These are phyloP conservation scores for Stemphylium vesicarium DNA, from an alignment of 2,329 filamentous ascomycete species.

Conservation along the genomic window DNA sequence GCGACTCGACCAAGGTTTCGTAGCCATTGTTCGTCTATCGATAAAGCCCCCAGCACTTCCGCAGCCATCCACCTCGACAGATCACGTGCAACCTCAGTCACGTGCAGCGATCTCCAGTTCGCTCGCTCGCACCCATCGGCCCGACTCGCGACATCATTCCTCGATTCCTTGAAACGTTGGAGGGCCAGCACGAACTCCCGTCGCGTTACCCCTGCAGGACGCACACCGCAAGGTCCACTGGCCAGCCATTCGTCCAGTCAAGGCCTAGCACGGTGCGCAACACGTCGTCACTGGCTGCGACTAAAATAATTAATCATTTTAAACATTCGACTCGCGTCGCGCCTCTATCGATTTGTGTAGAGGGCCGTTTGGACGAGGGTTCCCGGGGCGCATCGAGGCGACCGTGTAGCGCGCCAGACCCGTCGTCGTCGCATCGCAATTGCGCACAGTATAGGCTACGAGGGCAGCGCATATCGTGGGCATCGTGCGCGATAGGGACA, in stretches of 20 bases:
- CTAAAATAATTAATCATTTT: conserved; percentile 41
- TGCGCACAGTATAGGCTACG: not conserved
- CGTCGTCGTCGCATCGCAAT: not conserved
- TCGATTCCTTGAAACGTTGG: too few relatives aligned
- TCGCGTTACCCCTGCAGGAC: conserved; percentile 33
- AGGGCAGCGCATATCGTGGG: conserved; percentile 17
- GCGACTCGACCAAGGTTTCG: not conserved
- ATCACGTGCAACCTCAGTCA: conserved; percentile 11
- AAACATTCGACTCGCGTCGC: conserved; percentile 32
- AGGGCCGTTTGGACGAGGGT: conserved; percentile 27
- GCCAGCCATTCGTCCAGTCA: conserved; percentile 27
- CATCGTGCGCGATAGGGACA: conserved; percentile 13
- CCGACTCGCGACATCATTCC: not conserved
- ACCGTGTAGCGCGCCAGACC: conserved; percentile 11
- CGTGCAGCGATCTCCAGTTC: conserved; percentile 13
- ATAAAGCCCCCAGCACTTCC: not conserved
- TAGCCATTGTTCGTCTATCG: not conserved
- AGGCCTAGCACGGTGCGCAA: conserved; percentile 28
- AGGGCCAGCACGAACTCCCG: conserved; percentile 11
- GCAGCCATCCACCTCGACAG: not conserved
- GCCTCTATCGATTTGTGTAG: conserved; percentile 33
- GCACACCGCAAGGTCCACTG: conserved; percentile 23
- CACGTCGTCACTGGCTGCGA: conserved; percentile 40
- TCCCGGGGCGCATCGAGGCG: conserved; percentile 26
- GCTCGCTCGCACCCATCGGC: not conserved